Conservation (phyloP, 2,329 filamentous ascomycete genomes). For the Sporothrix euskadiensis region DNA sequence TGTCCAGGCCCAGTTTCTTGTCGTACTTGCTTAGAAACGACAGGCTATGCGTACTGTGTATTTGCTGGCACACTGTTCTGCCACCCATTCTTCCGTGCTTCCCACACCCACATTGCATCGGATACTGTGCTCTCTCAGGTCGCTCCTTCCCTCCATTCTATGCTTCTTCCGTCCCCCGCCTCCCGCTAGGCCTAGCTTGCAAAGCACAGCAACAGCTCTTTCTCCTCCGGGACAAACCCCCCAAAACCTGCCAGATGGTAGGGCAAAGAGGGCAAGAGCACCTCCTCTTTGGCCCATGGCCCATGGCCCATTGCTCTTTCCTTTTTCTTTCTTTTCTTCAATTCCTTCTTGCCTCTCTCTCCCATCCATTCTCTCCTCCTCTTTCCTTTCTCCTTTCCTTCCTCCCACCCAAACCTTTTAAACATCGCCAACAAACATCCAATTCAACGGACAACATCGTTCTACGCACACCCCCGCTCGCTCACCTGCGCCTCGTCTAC, state of each 20-base stretch:
- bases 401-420: neutral
- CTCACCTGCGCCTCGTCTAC: neutral
- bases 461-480: neutral
- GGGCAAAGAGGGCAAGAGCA: neutral
- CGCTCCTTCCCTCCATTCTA: neutral
- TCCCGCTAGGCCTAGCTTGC: conserved; percentile 25
- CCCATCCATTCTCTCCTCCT: neutral
- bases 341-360: neutral
- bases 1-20: neutral
- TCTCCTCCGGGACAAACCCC: neutral
- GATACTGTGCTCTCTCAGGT: neutral
- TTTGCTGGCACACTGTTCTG: neutral
- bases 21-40: neutral
- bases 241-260: conserved; percentile 7
- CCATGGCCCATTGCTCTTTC: neutral
- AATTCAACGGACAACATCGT: neutral
- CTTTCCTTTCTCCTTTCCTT: neutral
- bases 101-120: neutral
- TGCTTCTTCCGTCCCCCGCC: conserved; percentile 19
- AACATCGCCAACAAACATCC: neutral
- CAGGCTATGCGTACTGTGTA: neutral
- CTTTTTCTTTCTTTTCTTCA: conserved; percentile 1
- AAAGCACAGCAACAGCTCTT: neutral
- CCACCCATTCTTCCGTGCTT: conserved; percentile 9
- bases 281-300: neutral